Evolutionary conservation across 345 rosid genomes (phyloP), one percentile per base, ranked within the genome.

Genomic region (Populus alba): DNA sequence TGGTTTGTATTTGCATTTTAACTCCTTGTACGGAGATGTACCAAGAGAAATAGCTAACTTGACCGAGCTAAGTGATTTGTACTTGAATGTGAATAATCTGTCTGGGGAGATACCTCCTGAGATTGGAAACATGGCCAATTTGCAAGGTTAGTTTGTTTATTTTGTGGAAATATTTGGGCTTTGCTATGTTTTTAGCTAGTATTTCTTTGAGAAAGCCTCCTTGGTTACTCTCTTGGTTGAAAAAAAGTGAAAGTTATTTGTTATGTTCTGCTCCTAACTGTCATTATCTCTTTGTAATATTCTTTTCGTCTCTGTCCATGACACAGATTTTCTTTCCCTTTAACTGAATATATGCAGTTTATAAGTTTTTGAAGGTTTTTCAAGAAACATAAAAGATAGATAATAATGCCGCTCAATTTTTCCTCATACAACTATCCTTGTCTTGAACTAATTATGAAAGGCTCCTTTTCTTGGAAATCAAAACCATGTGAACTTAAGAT

Each of bases 1-100:
- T 16, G 97, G 99, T 47, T 82, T 96, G 80, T 96, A 91, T 85
- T 87, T 96, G 70, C 99, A 96, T 73, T 96, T 91, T 84, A 96
- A 96, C 73, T 84, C 91, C 9, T 85, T 96, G 73, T 81, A 83
- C 39, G 99, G 98, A 1, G 89, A 61, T 77, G 85, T 96, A 78
- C 99, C 98, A 1, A 76, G 45, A 81, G 99, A 91, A 83, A 90
- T 94, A 77, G 87, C 89, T 0, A 71, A 80, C 51, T 73, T 96
- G 86, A 88, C 79, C 70, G 81, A 83, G 69, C 95, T 96, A 70
- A 81, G 76, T 33, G 99, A 96, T 68, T 78, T 96, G 83, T 96
- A 96, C 70, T 92, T 96, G 65, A 91, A 92, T 75, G 94, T 96
- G 68, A 96, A 96, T 79, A 86, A 90, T 82, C 87, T 96, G 73